Evolutionary conservation across 2,329 filamentous ascomycete species (phyloP).

Genomic region (Herpotrichia juniperi): DNA sequence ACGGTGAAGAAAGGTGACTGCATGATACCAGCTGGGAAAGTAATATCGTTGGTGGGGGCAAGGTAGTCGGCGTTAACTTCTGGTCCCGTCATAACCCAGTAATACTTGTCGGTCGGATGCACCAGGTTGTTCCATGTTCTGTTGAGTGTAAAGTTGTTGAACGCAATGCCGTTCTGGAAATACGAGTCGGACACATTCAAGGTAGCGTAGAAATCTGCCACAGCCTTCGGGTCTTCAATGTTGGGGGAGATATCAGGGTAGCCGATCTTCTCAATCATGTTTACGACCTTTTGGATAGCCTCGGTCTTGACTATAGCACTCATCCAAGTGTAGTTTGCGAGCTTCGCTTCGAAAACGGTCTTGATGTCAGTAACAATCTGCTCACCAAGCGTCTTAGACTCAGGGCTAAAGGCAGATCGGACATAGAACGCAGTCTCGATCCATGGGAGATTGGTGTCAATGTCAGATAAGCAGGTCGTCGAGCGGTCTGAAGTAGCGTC

Average conservation of each 20-base stretch:
- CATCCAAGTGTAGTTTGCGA: background rate
- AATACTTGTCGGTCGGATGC: background rate
- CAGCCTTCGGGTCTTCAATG: background rate
- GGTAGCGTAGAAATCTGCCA: background rate
- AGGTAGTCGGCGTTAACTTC: background rate
- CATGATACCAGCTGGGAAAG: background rate
- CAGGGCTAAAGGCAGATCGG: background rate
- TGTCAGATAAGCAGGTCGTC: background rate
- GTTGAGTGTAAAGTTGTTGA: background rate
- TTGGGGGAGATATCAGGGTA: background rate
- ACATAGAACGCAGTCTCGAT: background rate
- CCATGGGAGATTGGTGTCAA: background rate
- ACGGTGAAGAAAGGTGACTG: background rate
- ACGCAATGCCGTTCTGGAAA: background rate
- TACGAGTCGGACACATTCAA: background rate
- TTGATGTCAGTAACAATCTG: background rate
- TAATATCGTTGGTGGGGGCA: background rate
- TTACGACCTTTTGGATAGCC: background rate
- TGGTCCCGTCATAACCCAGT: background rate
- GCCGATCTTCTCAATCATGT: slow-evolving; percentile 1
- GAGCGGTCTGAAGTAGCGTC: background rate
- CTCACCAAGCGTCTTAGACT: background rate
- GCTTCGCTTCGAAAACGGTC: background rate
- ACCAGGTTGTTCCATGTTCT: background rate
- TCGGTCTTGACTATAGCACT: background rate